phyloP scores from a whole-genome alignment of 345 rosid species.

The Fremontodendron californicum region DNA sequence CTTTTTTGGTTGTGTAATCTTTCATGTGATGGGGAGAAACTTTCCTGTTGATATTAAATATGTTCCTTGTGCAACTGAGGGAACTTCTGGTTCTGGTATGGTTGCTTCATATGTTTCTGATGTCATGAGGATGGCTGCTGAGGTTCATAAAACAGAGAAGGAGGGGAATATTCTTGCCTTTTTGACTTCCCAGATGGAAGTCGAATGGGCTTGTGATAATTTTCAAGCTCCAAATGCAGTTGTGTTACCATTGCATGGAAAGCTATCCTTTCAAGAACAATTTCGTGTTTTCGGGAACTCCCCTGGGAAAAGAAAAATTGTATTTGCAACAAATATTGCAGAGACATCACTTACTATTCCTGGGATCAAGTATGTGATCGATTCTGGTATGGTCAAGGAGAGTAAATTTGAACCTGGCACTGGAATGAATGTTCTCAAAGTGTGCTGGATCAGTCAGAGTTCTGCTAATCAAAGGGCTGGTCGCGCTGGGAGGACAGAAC shows the following conservation, averaged over 20 bases:
- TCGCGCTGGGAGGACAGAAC: conserved; percentile 95
- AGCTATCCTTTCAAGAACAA: conserved; percentile 73
- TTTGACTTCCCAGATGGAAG: conserved; percentile 85
- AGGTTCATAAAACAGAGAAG: conserved; percentile 55
- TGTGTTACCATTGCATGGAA: conserved; percentile 80
- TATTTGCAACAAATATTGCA: conserved; percentile 88
- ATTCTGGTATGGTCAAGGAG: conserved; percentile 85
- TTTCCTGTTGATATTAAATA: conserved; percentile 77
- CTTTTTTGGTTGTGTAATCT: conserved; percentile 59
- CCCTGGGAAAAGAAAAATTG: conserved; percentile 72
- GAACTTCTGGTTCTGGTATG: conserved; percentile 30
- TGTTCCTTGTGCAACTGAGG: conserved; percentile 41
- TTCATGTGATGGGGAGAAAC: conserved; percentile 62
- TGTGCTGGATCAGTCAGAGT: conserved; percentile 70
- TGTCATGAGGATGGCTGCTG: conserved; percentile 56
- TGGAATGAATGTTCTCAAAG: conserved; percentile 83
- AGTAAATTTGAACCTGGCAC: conserved; percentile 66
- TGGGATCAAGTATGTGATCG: conserved; percentile 85
- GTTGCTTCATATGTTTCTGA: conserved; percentile 60
- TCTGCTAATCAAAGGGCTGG: conserved; percentile 93
- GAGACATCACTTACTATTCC: conserved; percentile 95
- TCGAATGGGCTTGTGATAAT: conserved; percentile 88
- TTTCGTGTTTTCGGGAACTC: conserved; percentile 50
- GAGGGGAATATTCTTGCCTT: conserved; percentile 92
- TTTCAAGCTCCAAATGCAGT: conserved; percentile 54